phyloP scores from a whole-genome alignment of 2,329 filamentous ascomycete species.

The Colletotrichum higginsianum region DNA sequence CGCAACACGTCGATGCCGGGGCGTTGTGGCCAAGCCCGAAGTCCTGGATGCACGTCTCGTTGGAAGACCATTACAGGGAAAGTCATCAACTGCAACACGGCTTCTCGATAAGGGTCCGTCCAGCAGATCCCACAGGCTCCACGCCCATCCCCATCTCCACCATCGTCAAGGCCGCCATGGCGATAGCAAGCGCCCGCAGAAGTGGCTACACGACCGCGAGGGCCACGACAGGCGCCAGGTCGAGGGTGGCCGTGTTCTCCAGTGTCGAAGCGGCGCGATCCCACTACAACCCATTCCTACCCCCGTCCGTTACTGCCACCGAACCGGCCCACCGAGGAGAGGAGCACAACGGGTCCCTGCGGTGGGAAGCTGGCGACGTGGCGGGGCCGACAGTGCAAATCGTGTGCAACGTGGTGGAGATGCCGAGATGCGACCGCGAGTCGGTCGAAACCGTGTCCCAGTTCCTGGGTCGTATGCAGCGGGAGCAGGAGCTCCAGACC shows the following conservation, averaged over 20 bases:
- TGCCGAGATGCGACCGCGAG: not conserved
- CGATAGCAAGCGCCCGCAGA: not conserved
- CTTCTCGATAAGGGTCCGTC: no score
- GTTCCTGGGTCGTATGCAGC: conserved; percentile 8
- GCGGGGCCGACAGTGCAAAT: conserved; percentile 16
- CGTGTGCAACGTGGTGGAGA: conserved; percentile 19
- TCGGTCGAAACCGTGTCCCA: not conserved
- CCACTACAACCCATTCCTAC: not conserved
- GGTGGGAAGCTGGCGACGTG: conserved; percentile 17
- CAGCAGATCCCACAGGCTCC: not conserved
- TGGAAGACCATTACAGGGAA: no score
- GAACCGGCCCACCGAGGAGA: not conserved
- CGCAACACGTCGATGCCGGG: no score
- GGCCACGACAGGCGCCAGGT: not conserved
- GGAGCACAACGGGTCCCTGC: not conserved
- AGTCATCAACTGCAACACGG: no score
- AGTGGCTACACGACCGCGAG: no score
- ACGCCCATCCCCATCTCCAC: not conserved
- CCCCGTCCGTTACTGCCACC: not conserved
- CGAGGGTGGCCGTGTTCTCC: not conserved
- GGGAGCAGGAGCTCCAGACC: conserved; percentile 15
- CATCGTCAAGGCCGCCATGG: not conserved
- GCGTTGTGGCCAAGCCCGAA: no score
- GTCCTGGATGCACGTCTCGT: no score
- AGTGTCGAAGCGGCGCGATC: not conserved